Base-by-base conservation (phyloP, 2,329 filamentous ascomycete species). In the Pochonia chlamydosporia region DNA sequence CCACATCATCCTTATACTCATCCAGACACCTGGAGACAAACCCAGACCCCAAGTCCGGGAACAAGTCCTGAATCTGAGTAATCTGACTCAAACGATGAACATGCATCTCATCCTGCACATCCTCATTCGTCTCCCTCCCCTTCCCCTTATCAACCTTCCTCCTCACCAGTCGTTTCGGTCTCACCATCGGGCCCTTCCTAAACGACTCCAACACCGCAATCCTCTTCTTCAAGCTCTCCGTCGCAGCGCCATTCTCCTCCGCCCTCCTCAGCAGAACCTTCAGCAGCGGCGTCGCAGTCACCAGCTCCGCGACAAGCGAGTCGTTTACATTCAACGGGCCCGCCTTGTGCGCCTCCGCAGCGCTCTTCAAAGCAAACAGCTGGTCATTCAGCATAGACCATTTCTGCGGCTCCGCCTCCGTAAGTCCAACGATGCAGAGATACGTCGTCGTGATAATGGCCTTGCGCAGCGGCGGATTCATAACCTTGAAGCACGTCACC, bases 51-150 rank as follows among this genome's bases (percentile, higher is more conserved):
- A 97, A 72, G 52, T 95, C 82, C 0, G 92, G 89, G 59, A 97
- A 96, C 0, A 97, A 73, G 60, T 99, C 92, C 61, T 96, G 90
- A n/a, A 99, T 77, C 63, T 95, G 89, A 0, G 86, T 86, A 44
- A 97, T 82, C 42, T 92, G 80, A 56, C 86, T 91, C 80, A 95
- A 85, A 36, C 76, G 83, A 64, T 96, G 89, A 20, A 92, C 70
- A 59, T 93, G 88, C 28, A 91, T 71, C 37, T 78, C 72, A 3
- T 63, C 65, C 5, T 67, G 58, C 6, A 60, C 53, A 5, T 75
- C 69, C 7, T 65, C 61, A 5, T 58, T 60, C 3, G 64, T 60
- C 48, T 66, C 68, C 11, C 65, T 62, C 3, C 68, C 72, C 60
- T 89, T 90, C 26, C 84, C 84, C 63, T 88, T 89, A 55, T 82